Evolutionary conservation across 2,329 filamentous ascomycete genomes (phyloP), one percentile per base, ranked within the genome.

Genomic region (Trichoderma polysporum): DNA sequence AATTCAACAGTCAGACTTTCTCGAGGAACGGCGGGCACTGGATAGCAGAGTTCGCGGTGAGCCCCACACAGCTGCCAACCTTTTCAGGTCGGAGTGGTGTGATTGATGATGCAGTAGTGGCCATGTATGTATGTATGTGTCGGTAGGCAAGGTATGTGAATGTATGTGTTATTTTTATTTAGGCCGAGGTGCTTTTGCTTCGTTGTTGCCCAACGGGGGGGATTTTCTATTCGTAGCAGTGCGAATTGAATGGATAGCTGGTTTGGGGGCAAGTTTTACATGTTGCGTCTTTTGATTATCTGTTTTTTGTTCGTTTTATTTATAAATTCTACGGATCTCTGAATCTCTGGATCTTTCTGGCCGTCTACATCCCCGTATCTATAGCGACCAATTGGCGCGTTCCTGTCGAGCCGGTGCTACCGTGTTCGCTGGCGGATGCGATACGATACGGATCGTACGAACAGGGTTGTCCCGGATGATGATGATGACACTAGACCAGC

Each of bases 181-280:
- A 31, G 57, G 57, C 57, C 41, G 41, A 47, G n/a, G 57, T 49
- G 57, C 57, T 60, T 45, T 27, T 45, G 56, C 27, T 52, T 9
- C 17, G 45, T 52, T 61, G 58, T 61, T 52, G 58, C 58, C 58
- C 58, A 61, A 61, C 58, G 57, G 15, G 49, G 27, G 45, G 25
- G 15, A 29, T n/a, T 17, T 50, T n/a, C n/a, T n/a, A n/a, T n/a
- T n/a, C n/a, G n/a, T n/a, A n/a, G n/a, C n/a, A n/a, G n/a, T n/a
- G n/a, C n/a, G n/a, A n/a, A n/a, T n/a, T n/a, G n/a, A n/a, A n/a
- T n/a, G n/a, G n/a, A n/a, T n/a, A n/a, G n/a, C n/a, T n/a, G n/a
- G n/a, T n/a, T n/a, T n/a, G n/a, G n/a, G n/a, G n/a, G n/a, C n/a
- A n/a, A n/a, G n/a, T n/a, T n/a, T n/a, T n/a, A n/a, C n/a, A n/a